phyloP scores from a whole-genome alignment of 805 yeast genomes.

The Kuraishia ogatae region DNA sequence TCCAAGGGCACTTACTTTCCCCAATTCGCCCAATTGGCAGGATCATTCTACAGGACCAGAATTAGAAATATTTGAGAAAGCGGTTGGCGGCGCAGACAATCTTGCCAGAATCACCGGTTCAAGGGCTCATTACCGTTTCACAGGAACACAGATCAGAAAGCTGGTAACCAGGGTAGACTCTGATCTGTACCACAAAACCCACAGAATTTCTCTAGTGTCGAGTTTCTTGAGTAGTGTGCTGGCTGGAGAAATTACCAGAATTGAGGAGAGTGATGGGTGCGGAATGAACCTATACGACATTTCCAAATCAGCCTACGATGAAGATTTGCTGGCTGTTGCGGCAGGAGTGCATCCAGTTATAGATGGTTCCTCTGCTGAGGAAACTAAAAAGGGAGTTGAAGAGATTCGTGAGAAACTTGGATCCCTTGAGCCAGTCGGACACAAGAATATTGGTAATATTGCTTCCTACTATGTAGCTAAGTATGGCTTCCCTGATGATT shows the following conservation, averaged over 20 bases:
- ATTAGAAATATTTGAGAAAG: constrained; percentile 48
- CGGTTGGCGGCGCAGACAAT: constrained; percentile 48
- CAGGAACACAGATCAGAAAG: constrained; percentile 87
- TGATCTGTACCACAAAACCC: constrained; percentile 44
- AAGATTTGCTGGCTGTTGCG: constrained; percentile 44
- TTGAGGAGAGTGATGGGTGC: constrained; percentile 85
- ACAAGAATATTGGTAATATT: constrained; percentile 40
- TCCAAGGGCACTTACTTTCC: constrained; percentile 48
- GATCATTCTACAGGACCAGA: constrained; percentile 81
- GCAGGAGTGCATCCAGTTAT: constrained; percentile 39
- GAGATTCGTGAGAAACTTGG: constrained; percentile 48
- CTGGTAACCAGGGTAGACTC: constrained; percentile 45
- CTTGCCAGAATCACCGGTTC: constrained; percentile 75
- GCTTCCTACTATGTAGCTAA: constrained; percentile 51
- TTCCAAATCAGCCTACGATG: constrained; percentile 42
- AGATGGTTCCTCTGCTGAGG: constrained; percentile 25
- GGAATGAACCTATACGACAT: constrained; percentile 89
- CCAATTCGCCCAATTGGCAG: constrained; percentile 87
- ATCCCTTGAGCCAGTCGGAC: constrained; percentile 37
- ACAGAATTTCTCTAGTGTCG: constrained; percentile 65
- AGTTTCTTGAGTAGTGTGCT: constrained; percentile 69
- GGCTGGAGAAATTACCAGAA: constrained; percentile 49
- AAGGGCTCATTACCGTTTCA: constrained; percentile 80
- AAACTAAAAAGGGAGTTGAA: constrained; percentile 21
- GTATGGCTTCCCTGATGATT: constrained; percentile 52